phyloP scores from a whole-genome alignment of 2,329 filamentous ascomycete genomes.

The Cladobotryum protrusum region DNA sequence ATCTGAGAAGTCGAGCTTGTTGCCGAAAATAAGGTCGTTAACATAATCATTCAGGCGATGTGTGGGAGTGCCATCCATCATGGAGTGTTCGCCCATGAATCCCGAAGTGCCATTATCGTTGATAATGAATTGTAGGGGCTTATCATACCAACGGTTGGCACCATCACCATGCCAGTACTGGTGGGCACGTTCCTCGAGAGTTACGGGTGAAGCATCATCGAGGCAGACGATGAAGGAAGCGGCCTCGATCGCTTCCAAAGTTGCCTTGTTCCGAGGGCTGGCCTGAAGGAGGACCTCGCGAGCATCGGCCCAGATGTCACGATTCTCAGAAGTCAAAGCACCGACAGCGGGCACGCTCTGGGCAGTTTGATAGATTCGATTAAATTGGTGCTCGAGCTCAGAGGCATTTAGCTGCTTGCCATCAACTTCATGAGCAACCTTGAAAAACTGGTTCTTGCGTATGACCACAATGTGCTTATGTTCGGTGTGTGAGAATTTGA shows the following conservation, averaged over 20 bases:
- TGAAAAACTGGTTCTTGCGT: slow-evolving; percentile 97
- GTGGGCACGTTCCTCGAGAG: slow-evolving; percentile 88
- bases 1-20: slow-evolving; percentile 86
- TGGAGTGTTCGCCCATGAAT: slow-evolving; percentile 97
- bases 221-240: slow-evolving; percentile 89
- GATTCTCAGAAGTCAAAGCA: slow-evolving; percentile 82
- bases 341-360: slow-evolving; percentile 71
- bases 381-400: slow-evolving; percentile 88
- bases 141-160: slow-evolving; percentile 94
- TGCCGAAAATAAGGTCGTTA: slow-evolving; percentile 85
- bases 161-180: slow-evolving; percentile 99
- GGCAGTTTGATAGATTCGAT: slow-evolving; percentile 71
- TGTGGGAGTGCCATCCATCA: slow-evolving; percentile 99
- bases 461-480: slow-evolving; percentile 86
- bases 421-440: slow-evolving; percentile 72
- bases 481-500: slow-evolving; percentile 68
- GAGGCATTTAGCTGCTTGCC: slow-evolving; percentile 81
- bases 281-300: slow-evolving; percentile 68
- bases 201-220: slow-evolving; percentile 85
- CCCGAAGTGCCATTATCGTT: slow-evolving; percentile 97
- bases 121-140: slow-evolving; percentile 94
- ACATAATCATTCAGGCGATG: slow-evolving; percentile 95
- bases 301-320: slow-evolving; percentile 86
- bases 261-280: slow-evolving; percentile 70
- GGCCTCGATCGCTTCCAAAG: slow-evolving; percentile 77